Percentiles rank a stretch among this genome's conserved stretches.
Evolutionary conservation across 2,329 filamentous ascomycete genomes (phyloP).

Genomic region (Xylariaceae sp.): DNA sequence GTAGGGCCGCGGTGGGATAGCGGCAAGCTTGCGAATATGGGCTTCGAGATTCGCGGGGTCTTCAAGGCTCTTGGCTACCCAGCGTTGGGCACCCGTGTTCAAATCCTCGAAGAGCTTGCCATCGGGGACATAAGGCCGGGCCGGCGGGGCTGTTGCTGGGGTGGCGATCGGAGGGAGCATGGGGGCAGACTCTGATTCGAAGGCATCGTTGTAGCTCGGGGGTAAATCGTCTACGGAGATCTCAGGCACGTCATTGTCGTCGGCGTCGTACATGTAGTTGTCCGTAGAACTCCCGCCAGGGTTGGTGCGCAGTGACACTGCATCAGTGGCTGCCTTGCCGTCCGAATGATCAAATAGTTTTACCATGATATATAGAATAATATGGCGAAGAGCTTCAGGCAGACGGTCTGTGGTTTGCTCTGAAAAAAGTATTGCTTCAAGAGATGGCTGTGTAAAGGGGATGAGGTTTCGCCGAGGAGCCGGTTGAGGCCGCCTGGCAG

Average conservation of each 20-base stretch:
- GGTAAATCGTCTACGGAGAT: constrained; percentile 34
- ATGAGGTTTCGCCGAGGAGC: no score
- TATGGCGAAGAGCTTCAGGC: no score
- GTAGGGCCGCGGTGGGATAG: constrained; percentile 54
- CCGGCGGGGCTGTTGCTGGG: not conserved
- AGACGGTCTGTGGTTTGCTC: no score
- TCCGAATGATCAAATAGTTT: constrained; percentile 23
- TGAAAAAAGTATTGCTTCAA: no score
- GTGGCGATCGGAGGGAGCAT: constrained; percentile 19
- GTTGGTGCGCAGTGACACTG: constrained; percentile 35
- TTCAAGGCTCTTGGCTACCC: constrained; percentile 50
- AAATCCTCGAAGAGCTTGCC: constrained; percentile 31
- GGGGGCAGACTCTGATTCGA: constrained; percentile 23
- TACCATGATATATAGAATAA: constrained; percentile 26
- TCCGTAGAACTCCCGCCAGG: constrained; percentile 25
- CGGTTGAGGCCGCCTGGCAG: no score
- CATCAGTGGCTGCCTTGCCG: constrained; percentile 23
- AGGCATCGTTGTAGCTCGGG: constrained; percentile 34
- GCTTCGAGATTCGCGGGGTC: constrained; percentile 47
- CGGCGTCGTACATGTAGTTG: constrained; percentile 16
- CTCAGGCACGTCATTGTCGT: constrained; percentile 34
- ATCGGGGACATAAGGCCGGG: constrained; percentile 19
- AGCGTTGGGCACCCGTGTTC: constrained; percentile 43
- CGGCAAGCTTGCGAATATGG: constrained; percentile 48
- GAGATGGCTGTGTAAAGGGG: no score